phyloP scores from a whole-genome alignment of 2,329 filamentous ascomycete genomes.

The Ophiocordyceps camponoti-leonardi region DNA sequence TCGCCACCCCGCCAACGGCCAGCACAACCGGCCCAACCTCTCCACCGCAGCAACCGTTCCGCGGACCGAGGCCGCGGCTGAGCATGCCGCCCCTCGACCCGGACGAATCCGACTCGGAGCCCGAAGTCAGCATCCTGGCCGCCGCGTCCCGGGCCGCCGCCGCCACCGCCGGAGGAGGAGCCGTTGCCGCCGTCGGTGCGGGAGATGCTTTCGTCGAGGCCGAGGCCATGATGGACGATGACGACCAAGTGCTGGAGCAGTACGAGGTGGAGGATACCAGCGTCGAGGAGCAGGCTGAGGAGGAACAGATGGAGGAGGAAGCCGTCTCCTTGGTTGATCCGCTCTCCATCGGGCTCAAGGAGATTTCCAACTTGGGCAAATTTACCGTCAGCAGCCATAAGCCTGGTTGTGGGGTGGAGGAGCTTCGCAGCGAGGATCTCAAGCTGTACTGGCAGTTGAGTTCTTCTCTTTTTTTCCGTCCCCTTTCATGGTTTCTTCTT shows the following conservation, averaged over 20 bases:
- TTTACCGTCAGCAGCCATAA: slow-evolving; percentile 74
- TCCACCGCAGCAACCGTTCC: no score
- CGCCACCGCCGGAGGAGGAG: no score
- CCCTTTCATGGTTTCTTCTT: no score
- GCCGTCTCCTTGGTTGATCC: slow-evolving; percentile 30
- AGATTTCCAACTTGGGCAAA: slow-evolving; percentile 69
- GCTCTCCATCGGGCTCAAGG: slow-evolving; percentile 45
- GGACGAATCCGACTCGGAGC: no score
- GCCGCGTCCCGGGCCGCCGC: no score
- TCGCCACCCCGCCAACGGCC: no score
- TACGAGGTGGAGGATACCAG: slow-evolving; percentile 15
- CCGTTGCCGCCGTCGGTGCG: no score
- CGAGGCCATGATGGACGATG: slow-evolving; percentile 3
- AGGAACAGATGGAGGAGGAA: slow-evolving; percentile 13
- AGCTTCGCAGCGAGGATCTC: slow-evolving; percentile 57
- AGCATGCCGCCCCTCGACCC: no score
- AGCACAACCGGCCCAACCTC: no score
- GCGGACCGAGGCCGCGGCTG: no score
- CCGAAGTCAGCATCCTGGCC: no score
- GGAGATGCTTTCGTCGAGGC: no score
- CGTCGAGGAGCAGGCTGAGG: slow-evolving; percentile 17
- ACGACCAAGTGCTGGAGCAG: slow-evolving; percentile 11
- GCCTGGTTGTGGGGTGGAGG: slow-evolving; percentile 61
- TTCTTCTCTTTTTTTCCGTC: slow-evolving; percentile 2
- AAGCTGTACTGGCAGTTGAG: slow-evolving; percentile 65